Conservation (phyloP, 129 eudicot species). For the Calendula officinalis region DNA sequence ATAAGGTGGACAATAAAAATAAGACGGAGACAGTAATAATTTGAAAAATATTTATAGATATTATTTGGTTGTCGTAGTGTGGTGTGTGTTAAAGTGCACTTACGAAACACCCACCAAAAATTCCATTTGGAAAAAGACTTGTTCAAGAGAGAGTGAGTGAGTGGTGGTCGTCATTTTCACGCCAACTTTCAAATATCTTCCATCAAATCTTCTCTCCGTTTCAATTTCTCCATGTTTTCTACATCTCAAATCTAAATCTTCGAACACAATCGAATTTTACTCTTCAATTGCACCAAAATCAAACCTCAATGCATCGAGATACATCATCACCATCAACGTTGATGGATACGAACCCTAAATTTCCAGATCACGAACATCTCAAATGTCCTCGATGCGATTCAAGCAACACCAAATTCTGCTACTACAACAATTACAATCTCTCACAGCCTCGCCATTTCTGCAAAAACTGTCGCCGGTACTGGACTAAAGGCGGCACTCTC, state of each 20-base stretch:
- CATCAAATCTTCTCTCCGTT: not conserved
- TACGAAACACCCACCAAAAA: constrained; percentile 8
- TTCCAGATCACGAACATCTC: constrained; percentile 63
- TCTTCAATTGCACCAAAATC: not conserved
- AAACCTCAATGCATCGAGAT: constrained; percentile 33
- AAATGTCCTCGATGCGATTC: constrained; percentile 81
- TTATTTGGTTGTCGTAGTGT: not conserved
- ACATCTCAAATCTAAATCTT: not conserved
- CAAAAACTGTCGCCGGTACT: constrained; percentile 62
- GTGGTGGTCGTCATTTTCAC: constrained; percentile 43
- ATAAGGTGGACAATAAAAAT: no score
- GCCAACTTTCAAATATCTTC: constrained; percentile 27
- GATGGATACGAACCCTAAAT: constrained; percentile 39
- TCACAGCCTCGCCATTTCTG: constrained; percentile 87
- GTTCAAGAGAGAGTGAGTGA: not conserved
- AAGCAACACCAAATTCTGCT: constrained; percentile 74
- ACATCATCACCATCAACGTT: constrained; percentile 24
- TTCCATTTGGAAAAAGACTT: constrained; percentile 23
- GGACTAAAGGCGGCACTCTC: constrained; percentile 90
- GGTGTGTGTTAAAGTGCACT: not conserved
- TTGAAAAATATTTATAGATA: no score
- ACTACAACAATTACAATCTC: constrained; percentile 89
- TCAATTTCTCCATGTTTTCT: constrained; percentile 5
- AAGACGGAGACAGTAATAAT: no score
- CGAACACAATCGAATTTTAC: not conserved